Conservation (phyloP, 2,329 filamentous ascomycete genomes). For the Aaosphaeria arxii region DNA sequence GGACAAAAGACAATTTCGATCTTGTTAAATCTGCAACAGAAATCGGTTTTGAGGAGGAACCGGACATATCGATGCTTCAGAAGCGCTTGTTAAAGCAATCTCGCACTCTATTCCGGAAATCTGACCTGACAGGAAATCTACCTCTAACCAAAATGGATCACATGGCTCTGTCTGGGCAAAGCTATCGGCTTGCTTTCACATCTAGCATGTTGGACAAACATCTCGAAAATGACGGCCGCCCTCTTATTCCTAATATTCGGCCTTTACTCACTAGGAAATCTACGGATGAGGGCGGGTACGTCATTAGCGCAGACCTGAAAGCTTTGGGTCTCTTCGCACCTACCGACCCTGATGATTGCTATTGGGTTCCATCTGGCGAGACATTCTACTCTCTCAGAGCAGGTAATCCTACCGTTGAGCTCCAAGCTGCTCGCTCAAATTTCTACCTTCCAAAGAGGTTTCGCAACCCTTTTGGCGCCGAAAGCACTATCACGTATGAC, state of each 20-base stretch:
- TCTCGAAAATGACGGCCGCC: background rate
- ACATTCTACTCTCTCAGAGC: background rate
- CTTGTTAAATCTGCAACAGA: too few relatives aligned
- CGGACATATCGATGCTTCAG: too few relatives aligned
- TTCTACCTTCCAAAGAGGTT: too few relatives aligned
- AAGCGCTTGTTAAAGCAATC: background rate
- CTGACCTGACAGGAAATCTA: background rate
- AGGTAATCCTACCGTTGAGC: too few relatives aligned
- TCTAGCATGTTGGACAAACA: background rate
- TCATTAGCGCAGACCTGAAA: background rate
- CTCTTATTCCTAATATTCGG: background rate
- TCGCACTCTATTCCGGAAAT: background rate
- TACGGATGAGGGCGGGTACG: background rate
- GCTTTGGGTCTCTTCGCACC: background rate
- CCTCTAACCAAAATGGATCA: background rate
- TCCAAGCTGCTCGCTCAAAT: too few relatives aligned
- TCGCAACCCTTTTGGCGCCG: background rate
- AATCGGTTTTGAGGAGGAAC: too few relatives aligned
- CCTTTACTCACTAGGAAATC: background rate
- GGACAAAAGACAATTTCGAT: too few relatives aligned
- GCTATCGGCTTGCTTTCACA: background rate
- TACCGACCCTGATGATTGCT: too few relatives aligned
- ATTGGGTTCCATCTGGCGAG: background rate
- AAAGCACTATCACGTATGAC: background rate
- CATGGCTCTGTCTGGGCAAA: background rate